Evolutionary conservation across 345 rosid genomes (phyloP), one percentile per base, ranked within the genome.

Genomic region (Linum lewisii): DNA sequence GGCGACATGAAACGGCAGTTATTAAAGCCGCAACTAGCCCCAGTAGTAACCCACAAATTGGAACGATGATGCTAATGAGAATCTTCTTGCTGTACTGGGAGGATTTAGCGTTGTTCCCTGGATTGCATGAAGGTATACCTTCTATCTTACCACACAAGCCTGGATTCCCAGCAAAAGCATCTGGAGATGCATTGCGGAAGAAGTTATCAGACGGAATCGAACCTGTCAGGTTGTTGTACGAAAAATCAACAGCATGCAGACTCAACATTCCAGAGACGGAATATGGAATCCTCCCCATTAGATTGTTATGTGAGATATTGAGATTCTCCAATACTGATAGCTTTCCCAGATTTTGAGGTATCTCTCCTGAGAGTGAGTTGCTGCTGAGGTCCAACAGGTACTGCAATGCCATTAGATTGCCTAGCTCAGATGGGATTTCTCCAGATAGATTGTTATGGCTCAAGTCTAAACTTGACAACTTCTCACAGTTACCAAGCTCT

Each of bases 381-480:
- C 84, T 75, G 70, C 94, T 81, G 36, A 86, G 84, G 59, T 83
- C 90, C 61, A 86, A 60, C 29, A 69, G 18, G 67, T 52, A 67
- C 74, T 67, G 81, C 69, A 86, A 34, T 2, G 37, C 21, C 1
- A 63, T 16, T 51, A 86, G 75, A 65, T 73, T 77, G 9, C 84
- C 82, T 0, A 86, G 66, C 70, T 75, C 74, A 0, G 29, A 26
- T 3, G 94, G 80, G 50, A 83, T 79, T 54, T 57, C 63, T 24
- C 90, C 87, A 2, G 73, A 75, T 50, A 86, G 65, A 63, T 58
- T 67, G 73, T 86, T 86, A 73, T 56, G 81, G 65, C 87, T 80
- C 75, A 86, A 72, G 64, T 77, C 65, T 65, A 86, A 64, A 58
- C 80, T 77, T 52, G 69, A 56, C 19, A 83, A 57, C 51, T 71